Conservation (phyloP, 2,329 filamentous ascomycete species). For the Anthostomella pinea region DNA sequence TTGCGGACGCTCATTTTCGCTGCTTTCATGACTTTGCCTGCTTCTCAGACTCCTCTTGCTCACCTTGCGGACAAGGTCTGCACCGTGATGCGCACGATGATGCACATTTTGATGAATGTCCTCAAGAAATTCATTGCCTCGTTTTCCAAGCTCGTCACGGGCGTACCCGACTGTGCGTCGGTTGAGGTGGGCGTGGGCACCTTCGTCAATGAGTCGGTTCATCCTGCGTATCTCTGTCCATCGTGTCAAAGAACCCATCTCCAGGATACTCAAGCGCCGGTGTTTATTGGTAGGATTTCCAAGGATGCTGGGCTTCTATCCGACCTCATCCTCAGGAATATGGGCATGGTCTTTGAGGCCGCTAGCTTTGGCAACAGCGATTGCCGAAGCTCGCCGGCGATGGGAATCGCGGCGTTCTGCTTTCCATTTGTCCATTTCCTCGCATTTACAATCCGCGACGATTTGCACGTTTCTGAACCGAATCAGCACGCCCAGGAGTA, state of each 20-base stretch:
- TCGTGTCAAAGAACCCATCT: slow-evolving; percentile 64
- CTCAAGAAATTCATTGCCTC: slow-evolving; percentile 26
- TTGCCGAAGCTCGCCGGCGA: slow-evolving; percentile 40
- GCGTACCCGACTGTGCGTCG: slow-evolving; percentile 33
- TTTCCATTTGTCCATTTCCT: slow-evolving; percentile 53
- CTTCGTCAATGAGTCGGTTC: slow-evolving; percentile 54
- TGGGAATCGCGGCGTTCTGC: slow-evolving; percentile 48
- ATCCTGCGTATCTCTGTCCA: slow-evolving; percentile 70
- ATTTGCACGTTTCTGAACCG: slow-evolving; percentile 67
- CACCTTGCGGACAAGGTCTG: slow-evolving; percentile 32
- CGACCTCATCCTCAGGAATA: slow-evolving; percentile 52
- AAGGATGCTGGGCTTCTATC: slow-evolving; percentile 67
- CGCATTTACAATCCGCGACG: slow-evolving; percentile 59
- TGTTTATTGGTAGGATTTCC: slow-evolving; percentile 68
- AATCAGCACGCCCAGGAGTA: slow-evolving; percentile 60
- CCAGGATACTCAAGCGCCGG: slow-evolving; percentile 68
- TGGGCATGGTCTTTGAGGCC: slow-evolving; percentile 27
- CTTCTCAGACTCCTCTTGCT: slow-evolving; percentile 33
- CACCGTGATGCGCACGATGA: slow-evolving; percentile 29
- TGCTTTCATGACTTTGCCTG: slow-evolving; percentile 30
- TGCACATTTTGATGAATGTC: slow-evolving; percentile 30
- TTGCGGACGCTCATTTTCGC: slow-evolving; percentile 22
- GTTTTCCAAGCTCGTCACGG: slow-evolving; percentile 28
- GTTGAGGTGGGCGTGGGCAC: slow-evolving; percentile 30
- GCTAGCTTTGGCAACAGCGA: slow-evolving; percentile 32